These are phyloP conservation scores for Rubia peregrina DNA, from an alignment of 305 asterid species.

Conservation along the genomic window DNA sequence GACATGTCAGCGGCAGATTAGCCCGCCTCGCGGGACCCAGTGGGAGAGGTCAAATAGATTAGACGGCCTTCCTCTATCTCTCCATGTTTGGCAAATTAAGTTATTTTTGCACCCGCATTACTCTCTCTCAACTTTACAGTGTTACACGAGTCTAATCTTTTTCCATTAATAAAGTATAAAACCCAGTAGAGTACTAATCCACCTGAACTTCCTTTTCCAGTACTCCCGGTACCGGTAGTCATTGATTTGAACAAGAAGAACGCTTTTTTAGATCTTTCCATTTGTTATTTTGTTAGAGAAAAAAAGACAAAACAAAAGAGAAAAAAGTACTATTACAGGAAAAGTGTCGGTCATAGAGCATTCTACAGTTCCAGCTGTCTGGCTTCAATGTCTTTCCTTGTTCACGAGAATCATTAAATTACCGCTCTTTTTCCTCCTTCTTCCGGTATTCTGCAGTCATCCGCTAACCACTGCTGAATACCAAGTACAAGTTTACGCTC, in stretches of 20 bases:
- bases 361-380: constrained; percentile 30
- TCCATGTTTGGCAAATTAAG: neutral
- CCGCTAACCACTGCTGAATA: neutral
- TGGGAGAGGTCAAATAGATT: neutral
- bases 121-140: neutral
- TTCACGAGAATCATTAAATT: constrained; percentile 33
- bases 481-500: neutral
- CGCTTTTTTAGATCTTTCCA: neutral
- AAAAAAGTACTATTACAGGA: neutral
- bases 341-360: constrained; percentile 1
- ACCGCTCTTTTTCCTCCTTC: neutral
- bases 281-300: neutral
- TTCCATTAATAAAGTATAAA: neutral
- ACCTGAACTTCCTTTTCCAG: neutral
- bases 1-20: neutral
- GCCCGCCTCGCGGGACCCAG: neutral
- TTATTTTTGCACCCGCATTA: neutral
- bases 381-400: constrained; percentile 36
- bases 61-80: neutral
- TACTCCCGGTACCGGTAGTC: neutral
- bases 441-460: neutral
- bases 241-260: neutral
- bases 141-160: neutral
- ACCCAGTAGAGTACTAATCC: neutral
- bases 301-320: neutral